Percentiles rank a stretch among this genome's conserved stretches.
phyloP scores from a whole-genome alignment of 768 basidiomycete genomes.

The Solioccasus polychromus region DNA sequence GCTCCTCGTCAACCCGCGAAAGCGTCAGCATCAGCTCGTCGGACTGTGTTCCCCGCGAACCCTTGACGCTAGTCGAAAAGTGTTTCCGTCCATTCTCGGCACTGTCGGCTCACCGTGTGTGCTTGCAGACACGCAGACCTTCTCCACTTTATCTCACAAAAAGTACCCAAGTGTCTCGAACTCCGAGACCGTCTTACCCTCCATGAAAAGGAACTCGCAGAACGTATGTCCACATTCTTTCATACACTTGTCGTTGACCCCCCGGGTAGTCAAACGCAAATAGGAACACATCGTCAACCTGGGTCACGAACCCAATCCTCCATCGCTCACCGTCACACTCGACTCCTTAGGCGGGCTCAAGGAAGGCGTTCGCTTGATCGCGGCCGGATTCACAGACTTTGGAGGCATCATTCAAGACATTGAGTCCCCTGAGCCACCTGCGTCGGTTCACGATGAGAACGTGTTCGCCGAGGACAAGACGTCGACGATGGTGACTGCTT shows the following conservation, averaged over 20 bases:
- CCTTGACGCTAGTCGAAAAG: constrained; percentile 71
- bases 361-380: constrained; percentile 61
- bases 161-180: constrained; percentile 81
- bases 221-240: constrained; percentile 41
- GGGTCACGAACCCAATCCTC: constrained; percentile 30
- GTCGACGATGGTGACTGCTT: not conserved
- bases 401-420: constrained; percentile 18
- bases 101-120: no score
- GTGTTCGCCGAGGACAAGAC: not conserved
- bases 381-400: constrained; percentile 41
- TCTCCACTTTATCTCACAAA: constrained; percentile 82
- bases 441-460: constrained; percentile 36
- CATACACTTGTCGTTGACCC: not conserved
- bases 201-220: constrained; percentile 71
- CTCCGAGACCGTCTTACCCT: constrained; percentile 67
- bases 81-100: no score
- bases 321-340: constrained; percentile 5
- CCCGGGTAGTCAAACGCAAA: constrained; percentile 72
- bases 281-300: constrained; percentile 80
- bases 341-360: constrained; percentile 55
- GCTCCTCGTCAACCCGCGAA: constrained; percentile 16
- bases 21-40: no score
- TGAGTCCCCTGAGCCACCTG: not conserved
- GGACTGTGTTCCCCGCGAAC: no score
- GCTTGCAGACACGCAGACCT: constrained; percentile 81